Evolutionary conservation across 768 basidiomycete genomes (phyloP), one percentile per base, ranked within the genome.

Genomic region (Termitomyces sp.): DNA sequence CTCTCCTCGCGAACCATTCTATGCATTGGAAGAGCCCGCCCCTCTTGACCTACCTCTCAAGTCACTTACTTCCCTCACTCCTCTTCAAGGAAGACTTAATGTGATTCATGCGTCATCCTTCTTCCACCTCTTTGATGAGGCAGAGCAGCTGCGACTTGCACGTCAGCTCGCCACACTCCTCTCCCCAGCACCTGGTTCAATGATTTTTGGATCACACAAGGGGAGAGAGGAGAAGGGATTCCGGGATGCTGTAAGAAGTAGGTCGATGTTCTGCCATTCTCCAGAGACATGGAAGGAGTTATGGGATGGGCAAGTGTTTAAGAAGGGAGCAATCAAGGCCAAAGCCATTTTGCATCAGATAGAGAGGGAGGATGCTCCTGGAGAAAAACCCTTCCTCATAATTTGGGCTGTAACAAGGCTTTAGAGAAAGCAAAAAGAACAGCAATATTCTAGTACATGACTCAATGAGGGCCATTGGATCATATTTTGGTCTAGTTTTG

Each of bases 71-170:
- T 62, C 63, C 6, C 58, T 64, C 34, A 54, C 47, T 32, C 76
- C 78, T 14, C 73, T 85, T 11, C 77, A 66, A 50, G 81, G 82
- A 3, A 77, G 73, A 14, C 68, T 84, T 43, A 77, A 81, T 8
- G 79, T 70, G 2, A 80, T 86, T 29, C 79, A 84, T 65, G 77
- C 79, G 1, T 73, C 78, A 7, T 70, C 79, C 4, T 73, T 86
- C 69, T 86, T 87, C 66, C 84, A 84, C 65, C 76, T 85, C 45
- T 86, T 86, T 68, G 63, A 69, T 59, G 72, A 73, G 46, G 73
- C 65, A 17, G 52, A 69, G 14, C 82, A 85, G 62, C 56, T 71
- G 10, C 63, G 75, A 46, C 70, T 85, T 51, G 83, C 79, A 2
- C 71, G 68, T 11, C 68, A 69, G 5, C 68, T 84, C 25, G 81